phyloP scores from a whole-genome alignment of 2,329 filamentous ascomycete species.

The Colletotrichum plurivorum region DNA sequence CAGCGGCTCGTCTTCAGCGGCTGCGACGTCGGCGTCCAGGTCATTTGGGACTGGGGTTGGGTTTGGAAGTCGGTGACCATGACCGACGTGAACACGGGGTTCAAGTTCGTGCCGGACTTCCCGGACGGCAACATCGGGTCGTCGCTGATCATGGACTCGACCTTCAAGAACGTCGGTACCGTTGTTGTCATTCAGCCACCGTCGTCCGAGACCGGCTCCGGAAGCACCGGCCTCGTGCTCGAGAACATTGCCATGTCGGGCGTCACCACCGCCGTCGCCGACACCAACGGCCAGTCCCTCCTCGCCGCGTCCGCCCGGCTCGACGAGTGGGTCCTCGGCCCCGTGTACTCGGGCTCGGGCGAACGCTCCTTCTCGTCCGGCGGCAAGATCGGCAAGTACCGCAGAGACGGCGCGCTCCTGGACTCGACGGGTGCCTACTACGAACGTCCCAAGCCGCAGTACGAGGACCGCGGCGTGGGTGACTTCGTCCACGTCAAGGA shows the following conservation, averaged over 20 bases:
- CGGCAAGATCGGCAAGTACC: slow-evolving; percentile 29
- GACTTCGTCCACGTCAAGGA: slow-evolving; percentile 43
- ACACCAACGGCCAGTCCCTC: slow-evolving; percentile 34
- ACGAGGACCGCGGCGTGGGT: slow-evolving; percentile 48
- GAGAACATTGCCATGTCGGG: slow-evolving; percentile 68
- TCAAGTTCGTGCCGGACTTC: slow-evolving; percentile 15
- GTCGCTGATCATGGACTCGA: slow-evolving; percentile 39
- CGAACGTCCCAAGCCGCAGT: slow-evolving; percentile 68
- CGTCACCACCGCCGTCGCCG: slow-evolving; percentile 42
- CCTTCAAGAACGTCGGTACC: slow-evolving; percentile 38
- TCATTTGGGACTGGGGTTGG: slow-evolving; percentile 41
- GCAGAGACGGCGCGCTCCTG: slow-evolving; percentile 12
- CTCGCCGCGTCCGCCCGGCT: slow-evolving; percentile 23
- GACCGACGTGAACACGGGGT: slow-evolving; percentile 18
- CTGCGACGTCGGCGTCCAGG: slow-evolving; percentile 23
- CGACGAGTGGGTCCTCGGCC: slow-evolving; percentile 41
- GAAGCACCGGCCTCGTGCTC: slow-evolving; percentile 57
- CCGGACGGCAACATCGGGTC: slow-evolving; percentile 33
- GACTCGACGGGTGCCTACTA: slow-evolving; percentile 52
- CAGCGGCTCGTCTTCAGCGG: slow-evolving; percentile 22
- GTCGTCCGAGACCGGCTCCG: background rate
- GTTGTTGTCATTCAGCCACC: slow-evolving; percentile 17
- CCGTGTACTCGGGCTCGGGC: slow-evolving; percentile 38
- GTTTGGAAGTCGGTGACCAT: slow-evolving; percentile 36
- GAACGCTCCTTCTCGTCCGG: slow-evolving; percentile 17